Base-by-base conservation (phyloP, 176 grass and related monocot genomes). In the barley (Hordeum vulgare) region DNA sequence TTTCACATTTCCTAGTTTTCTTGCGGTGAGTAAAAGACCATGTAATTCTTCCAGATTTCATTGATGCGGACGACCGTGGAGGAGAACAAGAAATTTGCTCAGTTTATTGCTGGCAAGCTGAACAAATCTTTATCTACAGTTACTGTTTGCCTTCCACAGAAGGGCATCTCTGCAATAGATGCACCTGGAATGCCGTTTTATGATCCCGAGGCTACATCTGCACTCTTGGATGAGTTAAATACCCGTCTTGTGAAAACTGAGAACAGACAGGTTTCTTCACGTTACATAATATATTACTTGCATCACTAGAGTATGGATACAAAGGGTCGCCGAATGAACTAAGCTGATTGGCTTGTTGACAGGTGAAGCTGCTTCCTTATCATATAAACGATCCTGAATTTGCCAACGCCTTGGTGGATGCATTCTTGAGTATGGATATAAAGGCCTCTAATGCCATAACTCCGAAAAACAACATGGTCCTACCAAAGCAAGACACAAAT, bases 361-460 rank as follows among this genome's bases (percentile, higher is more conserved):
- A 98, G 96, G 90, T 95, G 75, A 93, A 86, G 82, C 23, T 91
- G 73, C 56, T 93, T 81, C 90, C 92, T 45, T 88, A 98, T 79
- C 96, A 98, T 60, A 98, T 98, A 84, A 98, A 98, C 41, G 96
- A 95, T 86, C 82, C 81, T 23, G 90, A 98, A 85, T 98, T 98
- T 80, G 90, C 92, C 14, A 64, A 91, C 8, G 89, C 78, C 51
- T 90, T 98, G 86, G 90, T 98, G n/a, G 87, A 92, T 67, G 84
- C 87, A 41, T 93, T 95, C 88, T 79, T 98, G 85, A 85, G 85
- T 64, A 90, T 95, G 82, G 71, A 87, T 80, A 47, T 85, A 26
- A 88, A 90, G 62, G 64, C 65, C 23, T 83, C 82, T 62, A 80
- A 39, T 89, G 31, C 56, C 74, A 70, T 26, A 83, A 75, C n/a